phyloP scores from a whole-genome alignment of 352 stramenopile species.

The Pilasporangium apinafurcum region DNA sequence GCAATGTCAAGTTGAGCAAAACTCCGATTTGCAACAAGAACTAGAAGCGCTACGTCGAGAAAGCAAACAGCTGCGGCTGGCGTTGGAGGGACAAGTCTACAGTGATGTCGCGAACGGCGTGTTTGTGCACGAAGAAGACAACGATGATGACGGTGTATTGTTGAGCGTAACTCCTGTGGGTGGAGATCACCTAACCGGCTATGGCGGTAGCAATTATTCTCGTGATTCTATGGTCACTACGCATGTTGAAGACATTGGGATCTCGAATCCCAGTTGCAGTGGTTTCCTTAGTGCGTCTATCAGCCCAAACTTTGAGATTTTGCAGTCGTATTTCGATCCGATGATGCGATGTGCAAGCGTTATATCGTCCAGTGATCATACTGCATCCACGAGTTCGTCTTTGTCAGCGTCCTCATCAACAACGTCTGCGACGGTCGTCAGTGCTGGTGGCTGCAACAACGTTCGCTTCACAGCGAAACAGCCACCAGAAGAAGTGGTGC shows the following conservation, averaged over 20 bases:
- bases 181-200: constrained; percentile 7
- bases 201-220: background rate
- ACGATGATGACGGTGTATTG: constrained; percentile 69
- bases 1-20: constrained; percentile 62
- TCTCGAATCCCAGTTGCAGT: constrained; percentile 14
- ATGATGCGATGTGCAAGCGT: background rate
- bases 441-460: constrained; percentile 6
- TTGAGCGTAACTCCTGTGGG: constrained; percentile 61
- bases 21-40: constrained; percentile 64
- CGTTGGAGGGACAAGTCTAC: constrained; percentile 74
- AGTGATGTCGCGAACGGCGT: constrained; percentile 52
- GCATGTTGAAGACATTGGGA: background rate
- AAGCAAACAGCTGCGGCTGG: constrained; percentile 37
- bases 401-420: constrained; percentile 1
- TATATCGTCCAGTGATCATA: background rate
- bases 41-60: constrained; percentile 65
- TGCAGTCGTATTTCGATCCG: constrained; percentile 73
- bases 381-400: background rate
- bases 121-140: constrained; percentile 69
- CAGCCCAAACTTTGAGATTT: constrained; percentile 66
- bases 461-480: constrained; percentile 5
- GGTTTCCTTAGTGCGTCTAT: constrained; percentile 54
- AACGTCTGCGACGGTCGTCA: background rate
- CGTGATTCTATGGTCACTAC: background rate
- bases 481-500: constrained; percentile 24